Evolutionary conservation across 148 eudicot species (phyloP), one percentile per base, ranked within the genome.

Genomic region (Pouteria glomerata): DNA sequence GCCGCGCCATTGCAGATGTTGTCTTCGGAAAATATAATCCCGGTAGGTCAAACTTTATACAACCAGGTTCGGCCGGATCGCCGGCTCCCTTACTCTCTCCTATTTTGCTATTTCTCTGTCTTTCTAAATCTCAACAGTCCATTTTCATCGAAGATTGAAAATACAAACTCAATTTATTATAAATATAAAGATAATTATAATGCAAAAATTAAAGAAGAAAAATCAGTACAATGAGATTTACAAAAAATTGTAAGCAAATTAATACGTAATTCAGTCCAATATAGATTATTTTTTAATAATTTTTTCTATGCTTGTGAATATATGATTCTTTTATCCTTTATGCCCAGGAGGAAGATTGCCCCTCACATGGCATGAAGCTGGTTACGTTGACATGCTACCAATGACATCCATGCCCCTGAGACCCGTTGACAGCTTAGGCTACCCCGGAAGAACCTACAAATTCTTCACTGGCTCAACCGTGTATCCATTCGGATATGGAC

Each of bases 371-470:
- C 48, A 61, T 52, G 56, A 58, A 24, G 35, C 50, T 1, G 48
- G 24, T 31, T 82, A 79, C 45, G 53, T 63, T 18, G 70, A 77
- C 18, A 51, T 12, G 39, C 19, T 79, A 30, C 80, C 80, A 6
- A 82, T 82, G 85, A 76, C 85, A n/a, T 70, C 79, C 4, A 73
- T 82, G 79, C 66, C 73, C 48, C 62, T 89, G 76, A 72, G 93
- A 74, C 76, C 88, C 5, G 51, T 71, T 57, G 80, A 80, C 24
- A 6, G n/a, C 57, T 60, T 52, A 45, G 85, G 89, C 69, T 86
- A 89, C 44, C 93, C 90, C 2, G 90, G 93, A 0, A 74, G 93
- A 16, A 86, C 87, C 14, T 86, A 89, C 79, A 81, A 82, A 8
- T 89, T 89, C 77, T 89, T 77, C 62, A 79, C 60, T 15, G 93